A percentile compares a stretch with the other conserved stretches of the same genome.
Conservation (phyloP, 2,329 filamentous ascomycete genomes). For the Stagonosporopsis chrysanthemi region DNA sequence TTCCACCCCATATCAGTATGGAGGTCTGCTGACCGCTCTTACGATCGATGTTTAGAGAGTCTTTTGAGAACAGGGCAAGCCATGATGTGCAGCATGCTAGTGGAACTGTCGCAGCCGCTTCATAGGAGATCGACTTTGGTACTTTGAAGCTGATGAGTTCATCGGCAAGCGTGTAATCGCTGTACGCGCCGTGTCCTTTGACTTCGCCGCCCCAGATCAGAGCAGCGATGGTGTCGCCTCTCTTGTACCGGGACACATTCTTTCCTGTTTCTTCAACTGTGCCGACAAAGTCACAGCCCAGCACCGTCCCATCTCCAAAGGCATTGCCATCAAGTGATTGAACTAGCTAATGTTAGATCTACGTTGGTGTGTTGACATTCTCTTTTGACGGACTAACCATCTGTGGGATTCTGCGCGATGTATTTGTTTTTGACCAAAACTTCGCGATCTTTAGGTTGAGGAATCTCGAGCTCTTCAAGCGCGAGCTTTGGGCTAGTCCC, state of each 20-base stretch:
- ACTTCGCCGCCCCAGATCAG: conserved; percentile 35
- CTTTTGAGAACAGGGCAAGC: conserved; percentile 52
- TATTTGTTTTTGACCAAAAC: conserved; percentile 23
- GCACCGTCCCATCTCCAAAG: conserved; percentile 43
- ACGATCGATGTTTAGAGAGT: conserved; percentile 47
- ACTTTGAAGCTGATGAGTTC: conserved; percentile 53
- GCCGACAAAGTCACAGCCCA: conserved; percentile 52
- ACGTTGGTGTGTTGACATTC: not conserved
- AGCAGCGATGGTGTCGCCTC: conserved; percentile 43
- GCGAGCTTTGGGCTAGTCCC: conserved; percentile 12
- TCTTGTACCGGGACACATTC: conserved; percentile 32
- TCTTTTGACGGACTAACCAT: conserved; percentile 16
- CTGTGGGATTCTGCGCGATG: conserved; percentile 34
- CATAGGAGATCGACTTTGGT: conserved; percentile 37
- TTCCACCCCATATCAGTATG: conserved; percentile 56
- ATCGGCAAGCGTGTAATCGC: conserved; percentile 50
- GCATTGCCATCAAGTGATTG: conserved; percentile 36
- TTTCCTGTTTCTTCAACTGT: conserved; percentile 45
- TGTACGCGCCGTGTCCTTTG: conserved; percentile 45
- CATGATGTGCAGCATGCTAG: conserved; percentile 52
- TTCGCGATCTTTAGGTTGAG: conserved; percentile 18
- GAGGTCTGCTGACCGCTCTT: conserved; percentile 15
- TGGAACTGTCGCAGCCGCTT: conserved; percentile 51
- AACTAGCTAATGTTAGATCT: conserved; percentile 13
- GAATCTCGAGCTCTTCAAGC: conserved; percentile 15